These are phyloP conservation scores for Aegilops tauschii DNA, from an alignment of 176 grass and related monocot genomes.

Conservation along the genomic window DNA sequence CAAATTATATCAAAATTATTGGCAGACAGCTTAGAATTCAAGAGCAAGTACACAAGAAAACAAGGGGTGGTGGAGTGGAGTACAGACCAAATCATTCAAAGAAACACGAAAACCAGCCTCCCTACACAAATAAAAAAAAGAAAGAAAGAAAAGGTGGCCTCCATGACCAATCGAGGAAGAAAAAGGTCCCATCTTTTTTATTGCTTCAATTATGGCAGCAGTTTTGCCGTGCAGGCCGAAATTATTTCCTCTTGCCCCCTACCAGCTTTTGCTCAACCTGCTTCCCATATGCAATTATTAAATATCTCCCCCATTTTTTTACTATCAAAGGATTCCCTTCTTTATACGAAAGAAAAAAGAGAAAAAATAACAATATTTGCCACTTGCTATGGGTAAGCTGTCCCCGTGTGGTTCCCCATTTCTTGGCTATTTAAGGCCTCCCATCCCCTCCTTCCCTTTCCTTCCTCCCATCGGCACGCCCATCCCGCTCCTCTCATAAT, in stretches of 20 bases:
- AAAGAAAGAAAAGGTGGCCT: neutral
- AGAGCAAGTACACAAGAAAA: constrained; percentile 1
- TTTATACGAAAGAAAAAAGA: neutral
- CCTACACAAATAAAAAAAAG: neutral
- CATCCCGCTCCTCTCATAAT: constrained; percentile 39
- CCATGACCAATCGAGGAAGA: neutral
- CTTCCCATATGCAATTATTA: constrained; percentile 17
- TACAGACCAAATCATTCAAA: constrained; percentile 1
- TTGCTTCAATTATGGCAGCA: constrained; percentile 10
- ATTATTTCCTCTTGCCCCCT: constrained; percentile 32
- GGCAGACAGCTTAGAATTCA: neutral
- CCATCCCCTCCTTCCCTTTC: constrained; percentile 28
- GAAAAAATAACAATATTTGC: constrained; percentile 20
- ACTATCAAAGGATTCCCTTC: neutral
- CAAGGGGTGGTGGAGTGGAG: neutral
- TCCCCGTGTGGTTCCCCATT: constrained; percentile 44
- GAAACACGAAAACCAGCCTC: neutral
- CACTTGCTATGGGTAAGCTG: constrained; percentile 36
- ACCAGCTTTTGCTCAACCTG: constrained; percentile 29
- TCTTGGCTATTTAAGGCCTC: constrained; percentile 51
- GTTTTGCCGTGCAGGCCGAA: constrained; percentile 33
- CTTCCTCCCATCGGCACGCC: constrained; percentile 36
- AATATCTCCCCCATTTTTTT: neutral
- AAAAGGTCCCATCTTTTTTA: constrained; percentile 7
- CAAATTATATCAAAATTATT: neutral